phyloP scores from a whole-genome alignment of 1,284 basidiomycete genomes.

The Fomitopsis pinicola region DNA sequence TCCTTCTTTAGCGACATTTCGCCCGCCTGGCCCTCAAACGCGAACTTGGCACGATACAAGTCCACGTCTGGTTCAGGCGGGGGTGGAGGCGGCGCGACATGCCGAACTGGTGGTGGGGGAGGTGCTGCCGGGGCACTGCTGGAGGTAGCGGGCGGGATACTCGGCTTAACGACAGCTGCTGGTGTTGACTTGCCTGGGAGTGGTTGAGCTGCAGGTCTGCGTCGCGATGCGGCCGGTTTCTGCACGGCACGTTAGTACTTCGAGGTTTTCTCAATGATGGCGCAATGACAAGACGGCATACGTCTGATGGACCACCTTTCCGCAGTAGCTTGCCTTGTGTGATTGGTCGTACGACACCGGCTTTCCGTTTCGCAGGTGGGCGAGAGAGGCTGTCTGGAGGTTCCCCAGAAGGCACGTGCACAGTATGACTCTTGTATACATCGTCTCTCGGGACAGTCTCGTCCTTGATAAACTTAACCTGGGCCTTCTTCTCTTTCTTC shows the following conservation, averaged over 20 bases:
- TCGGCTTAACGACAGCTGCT: slow-evolving; percentile 24
- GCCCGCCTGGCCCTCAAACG: slow-evolving; percentile 87
- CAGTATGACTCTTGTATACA: slow-evolving; percentile 90
- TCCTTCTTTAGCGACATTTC: slow-evolving; percentile 91
- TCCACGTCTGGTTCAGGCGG: slow-evolving; percentile 64
- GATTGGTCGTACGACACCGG: slow-evolving; percentile 79
- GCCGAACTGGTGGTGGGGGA: slow-evolving; percentile 50
- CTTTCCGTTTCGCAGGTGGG: slow-evolving; percentile 85
- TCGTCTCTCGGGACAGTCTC: slow-evolving; percentile 82
- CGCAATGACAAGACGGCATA: slow-evolving; percentile 24
- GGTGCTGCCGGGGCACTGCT: slow-evolving; percentile 23
- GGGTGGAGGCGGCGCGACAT: slow-evolving; percentile 42
- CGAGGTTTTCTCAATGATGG: background rate
- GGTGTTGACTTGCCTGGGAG: slow-evolving; percentile 48
- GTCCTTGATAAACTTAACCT: slow-evolving; percentile 89
- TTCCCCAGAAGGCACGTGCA: slow-evolving; percentile 88
- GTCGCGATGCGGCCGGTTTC: slow-evolving; percentile 38
- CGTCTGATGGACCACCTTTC: slow-evolving; percentile 71
- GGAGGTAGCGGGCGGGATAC: slow-evolving; percentile 23
- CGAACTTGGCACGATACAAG: slow-evolving; percentile 83
- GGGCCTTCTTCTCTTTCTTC: slow-evolving; percentile 95
- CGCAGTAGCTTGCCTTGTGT: slow-evolving; percentile 80
- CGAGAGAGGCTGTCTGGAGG: slow-evolving; percentile 77
- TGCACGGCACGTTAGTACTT: slow-evolving; percentile 1
- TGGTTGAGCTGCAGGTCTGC: slow-evolving; percentile 54